A percentile compares a stretch with the other conserved stretches of the same genome.
Evolutionary conservation across 2,329 filamentous ascomycete species (phyloP).

Genomic region (Trichoderma sp.): DNA sequence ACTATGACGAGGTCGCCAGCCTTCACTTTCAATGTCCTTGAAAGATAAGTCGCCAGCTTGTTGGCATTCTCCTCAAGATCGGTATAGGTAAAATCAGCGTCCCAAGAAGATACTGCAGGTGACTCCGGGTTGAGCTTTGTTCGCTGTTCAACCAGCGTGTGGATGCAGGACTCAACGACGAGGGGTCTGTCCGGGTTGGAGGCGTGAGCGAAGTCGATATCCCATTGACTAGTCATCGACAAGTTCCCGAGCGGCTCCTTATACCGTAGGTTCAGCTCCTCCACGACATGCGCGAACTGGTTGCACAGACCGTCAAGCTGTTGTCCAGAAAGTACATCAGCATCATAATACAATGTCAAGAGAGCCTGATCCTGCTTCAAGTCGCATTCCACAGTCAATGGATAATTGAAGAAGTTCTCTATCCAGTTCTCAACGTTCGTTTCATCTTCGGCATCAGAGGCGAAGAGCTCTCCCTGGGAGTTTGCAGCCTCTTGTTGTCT

Average conservation of each 20-base stretch:
- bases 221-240: background rate
- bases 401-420: conserved; percentile 20
- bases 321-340: background rate
- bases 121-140: background rate
- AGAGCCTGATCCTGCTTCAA: background rate
- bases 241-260: background rate
- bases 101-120: conserved; percentile 31
- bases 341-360: conserved; percentile 10
- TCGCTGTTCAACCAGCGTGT: conserved; percentile 21
- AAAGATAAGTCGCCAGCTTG: background rate
- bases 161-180: conserved; percentile 18
- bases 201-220: background rate
- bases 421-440: background rate
- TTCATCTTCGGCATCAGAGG: conserved; percentile 26
- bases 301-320: conserved; percentile 10
- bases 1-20: conserved; percentile 30
- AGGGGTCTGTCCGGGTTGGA: background rate
- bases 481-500: background rate
- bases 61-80: conserved; percentile 27
- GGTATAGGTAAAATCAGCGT: conserved; percentile 30
- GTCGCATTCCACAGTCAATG: background rate
- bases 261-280: background rate
- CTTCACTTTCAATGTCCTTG: conserved; percentile 30
- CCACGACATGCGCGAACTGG: conserved; percentile 13
- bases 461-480: conserved; percentile 28